Evolutionary conservation across 2,329 filamentous ascomycete genomes (phyloP), one percentile per base, ranked within the genome.

Genomic region (Coniochaeta sp.): DNA sequence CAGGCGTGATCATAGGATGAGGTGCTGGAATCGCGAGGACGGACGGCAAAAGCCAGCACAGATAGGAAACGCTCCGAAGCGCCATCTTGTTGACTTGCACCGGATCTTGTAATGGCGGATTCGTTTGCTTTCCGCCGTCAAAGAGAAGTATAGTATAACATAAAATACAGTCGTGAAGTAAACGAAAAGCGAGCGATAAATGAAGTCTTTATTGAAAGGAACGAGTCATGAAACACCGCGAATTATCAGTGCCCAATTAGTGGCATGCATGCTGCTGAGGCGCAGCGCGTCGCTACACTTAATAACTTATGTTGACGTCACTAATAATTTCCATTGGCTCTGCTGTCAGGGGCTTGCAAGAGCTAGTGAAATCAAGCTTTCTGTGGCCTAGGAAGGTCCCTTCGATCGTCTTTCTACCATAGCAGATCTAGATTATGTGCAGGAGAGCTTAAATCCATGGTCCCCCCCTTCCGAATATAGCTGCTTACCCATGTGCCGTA

Each of bases 1-100:
- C 60, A 26, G 64, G 65, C 38, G 69, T 71, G 62, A 70, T 66
- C 65, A 67, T 63, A 5, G 68, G 67, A 40, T 66, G 65, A 17
- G 42, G 59, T 3, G 28, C 59, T 3, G 47, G 47, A 4, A 54
- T 22, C 8, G 54, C 54, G 16, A 38, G 30, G 28, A 56, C 54
- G 3, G 26, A 30, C 24, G 54, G 54, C 32, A 56, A 32, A 12
- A 55, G 44, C 58, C 44, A 50, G 4, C 55, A 40, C 58, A 59
- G 47, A 26, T 42, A 26, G 14, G 16, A 58, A 2, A 26, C 17
- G 8, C 4, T 30, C 34, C 28, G 32, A 3, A 30, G 38, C 40
- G 24, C 28, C 57, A 58, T 58, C 16, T 19, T 52, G 22, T 26
- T 16, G 47, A 30, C 26, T 52, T 4, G 3, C 6, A 52, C 47